Percentiles rank a stretch among this genome's conserved stretches.
phyloP scores from a whole-genome alignment of 176 grass and related monocot genomes.

The Musa troglodytarum region DNA sequence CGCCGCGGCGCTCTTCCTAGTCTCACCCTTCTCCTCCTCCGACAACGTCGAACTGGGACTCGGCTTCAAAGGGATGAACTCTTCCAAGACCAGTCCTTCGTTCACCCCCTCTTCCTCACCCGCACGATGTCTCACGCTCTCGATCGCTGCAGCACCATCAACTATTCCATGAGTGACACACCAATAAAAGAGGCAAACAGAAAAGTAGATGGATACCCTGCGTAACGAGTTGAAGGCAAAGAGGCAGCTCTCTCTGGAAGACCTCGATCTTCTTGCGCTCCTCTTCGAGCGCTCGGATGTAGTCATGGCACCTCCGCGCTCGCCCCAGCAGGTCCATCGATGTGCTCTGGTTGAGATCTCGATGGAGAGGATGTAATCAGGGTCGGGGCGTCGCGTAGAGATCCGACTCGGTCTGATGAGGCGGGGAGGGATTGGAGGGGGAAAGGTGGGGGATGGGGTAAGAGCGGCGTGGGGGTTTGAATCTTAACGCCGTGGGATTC shows the following conservation, averaged over 20 bases:
- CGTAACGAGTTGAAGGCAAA: constrained; percentile 76
- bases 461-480: neutral
- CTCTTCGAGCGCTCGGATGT: constrained; percentile 66
- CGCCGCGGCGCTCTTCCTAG: constrained; percentile 4
- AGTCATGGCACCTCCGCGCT: constrained; percentile 27
- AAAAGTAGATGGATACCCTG: constrained; percentile 32
- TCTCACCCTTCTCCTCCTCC: constrained; percentile 26
- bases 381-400: constrained; percentile 2
- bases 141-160: constrained; percentile 40
- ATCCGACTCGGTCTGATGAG: neutral
- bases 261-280: constrained; percentile 84
- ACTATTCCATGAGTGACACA: neutral
- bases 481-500: too few species aligned
- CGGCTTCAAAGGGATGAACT: constrained; percentile 89
- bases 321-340: constrained; percentile 1
- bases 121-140: constrained; percentile 47
- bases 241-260: constrained; percentile 76
- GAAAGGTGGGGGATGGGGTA: neutral
- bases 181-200: neutral
- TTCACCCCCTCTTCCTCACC: constrained; percentile 32
- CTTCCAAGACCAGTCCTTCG: constrained; percentile 62
- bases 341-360: neutral
- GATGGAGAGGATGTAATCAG: neutral
- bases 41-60: constrained; percentile 36
- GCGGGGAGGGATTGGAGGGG: neutral